Base-by-base conservation (phyloP, 1,139 yeast genomes). In the Kodamaea derodonti region DNA sequence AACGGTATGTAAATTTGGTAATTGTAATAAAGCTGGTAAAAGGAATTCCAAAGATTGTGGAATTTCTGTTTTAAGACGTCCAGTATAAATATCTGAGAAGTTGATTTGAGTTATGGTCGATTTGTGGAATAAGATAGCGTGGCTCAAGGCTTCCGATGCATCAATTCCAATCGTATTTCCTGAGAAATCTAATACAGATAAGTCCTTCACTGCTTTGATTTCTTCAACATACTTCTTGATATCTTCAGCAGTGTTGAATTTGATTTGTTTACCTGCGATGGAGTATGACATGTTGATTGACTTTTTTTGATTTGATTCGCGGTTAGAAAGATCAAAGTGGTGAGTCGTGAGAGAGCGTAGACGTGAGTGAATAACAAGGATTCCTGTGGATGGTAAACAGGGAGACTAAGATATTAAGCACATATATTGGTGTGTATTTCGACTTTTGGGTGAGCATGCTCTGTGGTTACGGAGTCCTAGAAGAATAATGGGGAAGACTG, bases 101-200 rank as follows among this genome's bases (percentile, higher is more conserved):
- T 90, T 78, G 39, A 88, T 78, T 49, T 81, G 87, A 43, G 66
- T 65, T 33, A 83, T 56, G 28, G 80, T 60, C 35, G 69, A 71
- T 45, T 59, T 58, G 45, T 69, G 79, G 47, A 51, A 72, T 53
- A 46, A 58, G 33, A 87, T 60, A n/a, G 78, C 73, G 35, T 73
- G 68, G 31, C 94, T 86, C 36, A 90, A 64, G 14, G 76, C 75
- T 51, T 75, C 71, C 25, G 95, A 84, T 5, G 97, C 95, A 32
- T 80, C 95, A 39, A 88, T 80, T 37, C 98, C 97, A 45, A 88
- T 79, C 29, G 98, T 90, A 66, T 92, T 92, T 47, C 98, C 98
- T 14, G 90, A 82, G 37, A 92, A 71, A 56, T 86, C 95, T 39
- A 90, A 67, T 49, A 77, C 79, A 34, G 71, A 72, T 41, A 87